phyloP scores from a whole-genome alignment of 1,139 yeast species.

The Protomyces inouyei region DNA sequence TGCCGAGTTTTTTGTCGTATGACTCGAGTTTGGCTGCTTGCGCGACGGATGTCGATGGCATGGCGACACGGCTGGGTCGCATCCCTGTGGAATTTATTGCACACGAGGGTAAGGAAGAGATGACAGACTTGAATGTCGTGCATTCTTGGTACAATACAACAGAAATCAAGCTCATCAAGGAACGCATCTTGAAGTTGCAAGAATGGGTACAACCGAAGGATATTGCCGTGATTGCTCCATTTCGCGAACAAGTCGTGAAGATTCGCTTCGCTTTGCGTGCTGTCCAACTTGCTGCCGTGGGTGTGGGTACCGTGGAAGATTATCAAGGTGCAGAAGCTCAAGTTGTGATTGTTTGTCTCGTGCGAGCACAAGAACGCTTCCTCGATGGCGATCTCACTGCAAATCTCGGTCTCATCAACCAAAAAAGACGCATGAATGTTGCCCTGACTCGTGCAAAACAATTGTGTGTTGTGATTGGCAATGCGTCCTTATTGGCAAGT shows the following conservation, averaged over 20 bases:
- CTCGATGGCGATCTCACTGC: constrained; percentile 27
- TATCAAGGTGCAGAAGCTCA: constrained; percentile 34
- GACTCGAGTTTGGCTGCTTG: constrained; percentile 31
- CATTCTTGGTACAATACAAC: constrained; percentile 31
- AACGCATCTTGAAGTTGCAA: constrained; percentile 12
- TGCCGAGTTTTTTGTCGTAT: constrained; percentile 32
- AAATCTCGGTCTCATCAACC: constrained; percentile 31
- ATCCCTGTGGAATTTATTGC: constrained; percentile 30
- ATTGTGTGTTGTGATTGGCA: constrained; percentile 74
- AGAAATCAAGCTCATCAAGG: constrained; percentile 27
- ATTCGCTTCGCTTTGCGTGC: constrained; percentile 28
- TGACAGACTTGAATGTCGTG: constrained; percentile 29
- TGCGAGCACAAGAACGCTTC: constrained; percentile 32
- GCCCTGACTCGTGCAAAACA: constrained; percentile 87
- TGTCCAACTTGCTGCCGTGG: constrained; percentile 29
- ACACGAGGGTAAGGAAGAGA: constrained; percentile 29
- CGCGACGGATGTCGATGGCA: constrained; percentile 28
- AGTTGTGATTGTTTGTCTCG: constrained; percentile 32
- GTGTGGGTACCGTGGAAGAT: constrained; percentile 33
- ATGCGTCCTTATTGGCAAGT: constrained; percentile 3
- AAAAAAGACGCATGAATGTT: constrained; percentile 53
- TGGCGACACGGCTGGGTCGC: constrained; percentile 19
- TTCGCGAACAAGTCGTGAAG: constrained; percentile 32
- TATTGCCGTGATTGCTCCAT: constrained; percentile 33
- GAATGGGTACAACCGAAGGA: constrained; percentile 27